Base-by-base conservation (phyloP, 2,329 filamentous ascomycete species). In the Colletotrichum sp. region DNA sequence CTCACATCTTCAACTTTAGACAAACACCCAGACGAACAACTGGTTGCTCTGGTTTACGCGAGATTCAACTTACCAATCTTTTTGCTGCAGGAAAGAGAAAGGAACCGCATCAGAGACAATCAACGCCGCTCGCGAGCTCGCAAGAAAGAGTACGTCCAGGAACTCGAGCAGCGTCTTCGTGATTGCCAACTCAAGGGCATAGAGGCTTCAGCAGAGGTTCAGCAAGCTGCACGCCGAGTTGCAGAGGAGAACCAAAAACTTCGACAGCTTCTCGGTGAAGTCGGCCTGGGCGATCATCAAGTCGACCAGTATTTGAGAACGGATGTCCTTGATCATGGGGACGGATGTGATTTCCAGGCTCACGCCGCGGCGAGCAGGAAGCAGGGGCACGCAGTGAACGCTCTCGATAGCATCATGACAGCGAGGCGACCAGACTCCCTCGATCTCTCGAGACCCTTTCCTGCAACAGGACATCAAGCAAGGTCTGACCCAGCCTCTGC, bases 41-140 rank as follows among this genome's bases (percentile, higher is more conserved):
- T 47, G 38, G 29, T n/a, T n/a, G 27, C 31, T 31, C 34, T 33
- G 38, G 4, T 33, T 51, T 13, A 21, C n/a, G 43, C 61, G 16
- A 64, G 34, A 36, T 51, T 51, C 58, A 47, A 63, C 69, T 74
- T 74, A 74, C 72, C 68, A 72, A 72, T 21, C 33, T 31, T 43
- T 68, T 34, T 34, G 34, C 31, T 27, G 54, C 51, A 73, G 72
- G 72, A 74, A 66, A 69, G 66, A 58, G 72, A 74, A 61, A 73
- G 63, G 59, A 74, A 64, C 75, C 91, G 93, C 72, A 92, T 95
- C 77, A 90, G 93, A 76, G 92, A 95, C 78, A 96, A 95, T 78
- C 94, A 95, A 81, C 88, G 93, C 70, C 91, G 93, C 75, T 94
- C 92, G n/a, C 91, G 94, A 67, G 93, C 93, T 59, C 89, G 93